Evolutionary conservation across 2,329 filamentous ascomycete species (phyloP).

Genomic region (Teratosphaeria destructans): DNA sequence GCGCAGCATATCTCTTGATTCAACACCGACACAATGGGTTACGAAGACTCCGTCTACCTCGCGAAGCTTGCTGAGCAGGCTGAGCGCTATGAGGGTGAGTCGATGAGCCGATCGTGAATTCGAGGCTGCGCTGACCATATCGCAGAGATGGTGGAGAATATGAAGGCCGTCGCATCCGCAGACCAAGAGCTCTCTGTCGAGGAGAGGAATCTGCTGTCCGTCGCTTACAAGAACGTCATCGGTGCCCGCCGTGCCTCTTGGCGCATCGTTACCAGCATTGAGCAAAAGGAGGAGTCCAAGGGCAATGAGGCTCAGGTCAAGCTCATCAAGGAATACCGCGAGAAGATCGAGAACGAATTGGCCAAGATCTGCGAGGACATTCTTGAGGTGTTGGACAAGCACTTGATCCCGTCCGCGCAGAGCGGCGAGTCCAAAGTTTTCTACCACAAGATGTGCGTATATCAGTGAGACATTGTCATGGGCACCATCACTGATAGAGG

Average conservation of each 20-base stretch:
- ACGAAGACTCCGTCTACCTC: conserved; percentile 98
- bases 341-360: conserved; percentile 95
- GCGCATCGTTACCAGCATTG: conserved; percentile 97
- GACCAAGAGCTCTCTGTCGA: conserved; percentile 60
- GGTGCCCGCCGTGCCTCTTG: conserved; percentile 92
- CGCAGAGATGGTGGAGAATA: conserved; percentile 99
- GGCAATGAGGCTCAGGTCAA: conserved; percentile 83
- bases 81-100: conserved; percentile 94
- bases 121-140: conserved; percentile 27
- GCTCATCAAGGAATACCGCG: conserved; percentile 95
- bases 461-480: neutral
- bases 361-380: conserved; percentile 98
- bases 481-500: conserved; percentile 4
- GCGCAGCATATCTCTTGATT: neutral
- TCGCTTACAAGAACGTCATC: conserved; percentile 99
- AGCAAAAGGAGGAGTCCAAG: conserved; percentile 99
- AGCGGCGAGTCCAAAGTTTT: conserved; percentile 98
- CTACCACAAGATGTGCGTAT: conserved; percentile 94
- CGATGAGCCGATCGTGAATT: neutral
- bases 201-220: conserved; percentile 93
- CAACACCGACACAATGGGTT: conserved; percentile 59
- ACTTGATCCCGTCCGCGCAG: conserved; percentile 88
- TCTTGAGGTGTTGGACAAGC: conserved; percentile 84
- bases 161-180: conserved; percentile 94
- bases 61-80: conserved; percentile 99